A percentile compares a stretch with the other conserved stretches of the same genome.
These are phyloP conservation scores for Backusella tuberculispora DNA, from an alignment of 192 early-diverging fungal genomes.

Conservation along the genomic window DNA sequence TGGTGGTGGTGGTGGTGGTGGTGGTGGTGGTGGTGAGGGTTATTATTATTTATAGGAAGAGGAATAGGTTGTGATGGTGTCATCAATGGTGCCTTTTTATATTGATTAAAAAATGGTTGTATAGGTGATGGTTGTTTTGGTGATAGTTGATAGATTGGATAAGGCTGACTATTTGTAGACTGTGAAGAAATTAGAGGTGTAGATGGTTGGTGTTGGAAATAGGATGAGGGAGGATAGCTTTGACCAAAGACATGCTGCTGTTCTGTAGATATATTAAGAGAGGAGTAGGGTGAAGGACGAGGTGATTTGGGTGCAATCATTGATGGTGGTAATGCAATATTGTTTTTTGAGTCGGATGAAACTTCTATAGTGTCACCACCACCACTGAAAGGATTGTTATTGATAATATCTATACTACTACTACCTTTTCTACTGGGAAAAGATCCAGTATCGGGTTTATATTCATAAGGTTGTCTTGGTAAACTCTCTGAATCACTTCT, in stretches of 20 bases:
- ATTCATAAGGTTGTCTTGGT: neutral
- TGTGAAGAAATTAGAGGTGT: too few relatives aligned
- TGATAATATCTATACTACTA: neutral
- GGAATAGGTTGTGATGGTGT: neutral
- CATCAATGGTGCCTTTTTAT: neutral
- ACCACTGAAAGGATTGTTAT: neutral
- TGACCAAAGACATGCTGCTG: neutral
- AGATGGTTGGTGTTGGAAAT: neutral
- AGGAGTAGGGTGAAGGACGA: neutral
- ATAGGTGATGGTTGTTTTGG: neutral
- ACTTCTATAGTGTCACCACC: too few relatives aligned
- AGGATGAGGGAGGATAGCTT: neutral
- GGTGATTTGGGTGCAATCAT: neutral
- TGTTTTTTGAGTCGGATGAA: neutral
- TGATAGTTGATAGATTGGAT: neutral
- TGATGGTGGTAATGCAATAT: neutral
- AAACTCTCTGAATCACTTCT: neutral
- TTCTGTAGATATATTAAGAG: neutral
- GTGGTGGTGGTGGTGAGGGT: neutral
- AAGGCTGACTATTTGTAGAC: too few relatives aligned
- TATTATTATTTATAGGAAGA: neutral
- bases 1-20: neutral
- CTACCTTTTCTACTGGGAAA: neutral
- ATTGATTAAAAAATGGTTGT: neutral
- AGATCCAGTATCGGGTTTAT: conserved; percentile 1